Evolutionary conservation across 306 rosid genomes (phyloP).

Genomic region (Chamaecrista fasciculata): DNA sequence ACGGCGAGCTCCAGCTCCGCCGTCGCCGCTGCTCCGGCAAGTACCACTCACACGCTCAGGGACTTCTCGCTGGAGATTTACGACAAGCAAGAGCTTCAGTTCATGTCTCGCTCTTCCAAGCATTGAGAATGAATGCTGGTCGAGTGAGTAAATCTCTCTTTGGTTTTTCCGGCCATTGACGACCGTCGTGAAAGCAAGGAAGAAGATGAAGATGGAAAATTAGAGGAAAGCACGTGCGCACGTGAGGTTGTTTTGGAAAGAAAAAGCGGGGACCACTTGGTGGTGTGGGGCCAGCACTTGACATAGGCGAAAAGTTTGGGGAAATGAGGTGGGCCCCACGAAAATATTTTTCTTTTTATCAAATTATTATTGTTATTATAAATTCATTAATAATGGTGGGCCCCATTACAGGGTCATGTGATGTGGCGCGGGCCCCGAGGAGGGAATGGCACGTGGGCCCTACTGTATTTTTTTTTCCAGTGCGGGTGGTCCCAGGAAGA

Average conservation of each 20-base stretch:
- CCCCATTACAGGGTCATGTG: too few relatives aligned
- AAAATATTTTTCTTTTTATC: background rate
- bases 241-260: conserved; percentile 42
- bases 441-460: too few relatives aligned
- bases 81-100: conserved; percentile 70
- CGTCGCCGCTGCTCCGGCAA: background rate
- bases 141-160: too few relatives aligned
- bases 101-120: conserved; percentile 58
- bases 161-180: too few relatives aligned
- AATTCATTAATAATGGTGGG: too few relatives aligned
- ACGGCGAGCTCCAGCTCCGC: conserved; percentile 23
- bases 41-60: conserved; percentile 47
- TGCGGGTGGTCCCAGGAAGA: conserved; percentile 15
- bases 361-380: too few relatives aligned
- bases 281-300: background rate
- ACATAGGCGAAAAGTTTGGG: background rate
- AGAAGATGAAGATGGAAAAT: background rate
- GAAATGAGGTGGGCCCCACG: background rate
- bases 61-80: conserved; percentile 70
- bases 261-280: conserved; percentile 42
- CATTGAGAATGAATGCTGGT: too few relatives aligned
- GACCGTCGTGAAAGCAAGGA: too few relatives aligned
- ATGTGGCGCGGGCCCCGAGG: too few relatives aligned
- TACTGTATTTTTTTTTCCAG: too few relatives aligned
- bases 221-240: conserved; percentile 53